Evolutionary conservation across 768 basidiomycete species (phyloP).

Genomic region (Baorangia bicolor): DNA sequence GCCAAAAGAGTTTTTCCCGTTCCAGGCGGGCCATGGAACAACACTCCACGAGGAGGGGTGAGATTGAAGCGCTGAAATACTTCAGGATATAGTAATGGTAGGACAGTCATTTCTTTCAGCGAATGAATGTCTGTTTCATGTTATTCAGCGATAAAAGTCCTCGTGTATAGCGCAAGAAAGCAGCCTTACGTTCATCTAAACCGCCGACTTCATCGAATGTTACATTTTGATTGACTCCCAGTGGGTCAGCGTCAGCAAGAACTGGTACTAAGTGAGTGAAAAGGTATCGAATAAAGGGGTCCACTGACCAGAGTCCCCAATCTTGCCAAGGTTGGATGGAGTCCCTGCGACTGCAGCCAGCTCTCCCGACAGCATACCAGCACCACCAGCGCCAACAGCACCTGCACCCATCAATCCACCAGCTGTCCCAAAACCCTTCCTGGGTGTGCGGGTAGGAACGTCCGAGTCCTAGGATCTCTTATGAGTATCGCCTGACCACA

Average conservation of each 20-base stretch:
- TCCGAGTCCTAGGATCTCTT: conserved; percentile 63
- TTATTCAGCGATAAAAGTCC: conserved; percentile 1
- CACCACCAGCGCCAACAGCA: conserved; percentile 45
- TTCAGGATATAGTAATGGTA: conserved; percentile 94
- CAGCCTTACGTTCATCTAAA: conserved; percentile 78
- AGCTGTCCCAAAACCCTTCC: conserved; percentile 58
- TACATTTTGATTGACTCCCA: conserved; percentile 90
- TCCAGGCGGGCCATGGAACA: conserved; percentile 99
- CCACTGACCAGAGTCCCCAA: conserved; percentile 68
- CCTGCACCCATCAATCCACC: conserved; percentile 54
- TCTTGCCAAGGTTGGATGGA: conserved; percentile 82
- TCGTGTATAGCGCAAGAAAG: not conserved
- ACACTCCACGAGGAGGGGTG: conserved; percentile 92
- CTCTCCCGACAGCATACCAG: conserved; percentile 62
- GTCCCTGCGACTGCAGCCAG: conserved; percentile 64
- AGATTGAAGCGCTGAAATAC: conserved; percentile 92
- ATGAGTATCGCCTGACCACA: not conserved
- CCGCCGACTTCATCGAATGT: conserved; percentile 98
- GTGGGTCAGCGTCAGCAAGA: conserved; percentile 92
- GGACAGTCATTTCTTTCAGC: conserved; percentile 96
- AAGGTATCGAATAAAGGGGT: conserved; percentile 13
- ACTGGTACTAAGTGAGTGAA: conserved; percentile 41
- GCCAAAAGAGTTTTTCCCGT: conserved; percentile 96
- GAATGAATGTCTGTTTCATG: conserved; percentile 79
- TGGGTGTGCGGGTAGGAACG: conserved; percentile 60